Evolutionary conservation across 2,329 filamentous ascomycete species (phyloP).

Genomic region (Xylaria sp.): DNA sequence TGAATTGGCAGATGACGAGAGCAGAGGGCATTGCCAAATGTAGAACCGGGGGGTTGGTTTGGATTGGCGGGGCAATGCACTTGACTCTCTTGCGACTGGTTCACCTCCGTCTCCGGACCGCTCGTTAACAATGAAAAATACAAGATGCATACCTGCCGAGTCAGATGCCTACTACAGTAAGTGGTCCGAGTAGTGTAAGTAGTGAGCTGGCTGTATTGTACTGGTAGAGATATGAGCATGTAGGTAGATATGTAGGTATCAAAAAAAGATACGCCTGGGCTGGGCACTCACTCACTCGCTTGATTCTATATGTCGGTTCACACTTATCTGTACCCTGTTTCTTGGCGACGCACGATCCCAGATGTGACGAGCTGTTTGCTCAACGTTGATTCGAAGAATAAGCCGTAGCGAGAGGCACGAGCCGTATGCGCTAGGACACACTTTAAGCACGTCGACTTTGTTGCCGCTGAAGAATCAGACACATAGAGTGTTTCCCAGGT

Average conservation of each 20-base stretch:
- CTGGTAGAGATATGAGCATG: too few relatives aligned
- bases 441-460: slow-evolving; percentile 28
- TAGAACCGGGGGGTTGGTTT: slow-evolving; percentile 3
- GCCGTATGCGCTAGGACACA: slow-evolving; percentile 26
- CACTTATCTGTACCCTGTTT: slow-evolving; percentile 32
- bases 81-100: slow-evolving; percentile 11
- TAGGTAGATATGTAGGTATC: too few relatives aligned
- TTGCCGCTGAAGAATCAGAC: slow-evolving; percentile 33
- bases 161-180: too few relatives aligned
- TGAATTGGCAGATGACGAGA: slow-evolving; percentile 20
- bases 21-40: slow-evolving; percentile 15
- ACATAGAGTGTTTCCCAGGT: neutral
- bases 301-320: slow-evolving; percentile 17
- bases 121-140: slow-evolving; percentile 2
- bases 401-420: slow-evolving; percentile 24
- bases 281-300: neutral
- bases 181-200: too few relatives aligned
- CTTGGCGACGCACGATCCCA: slow-evolving; percentile 45
- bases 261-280: neutral
- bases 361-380: slow-evolving; percentile 38
- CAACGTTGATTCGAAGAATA: slow-evolving; percentile 37
- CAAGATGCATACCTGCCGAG: neutral
- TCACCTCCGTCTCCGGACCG: neutral
- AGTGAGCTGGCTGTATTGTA: too few relatives aligned
- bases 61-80: neutral